Evolutionary conservation across 345 rosid genomes (phyloP).

Genomic region (Bruguiera sexangula): DNA sequence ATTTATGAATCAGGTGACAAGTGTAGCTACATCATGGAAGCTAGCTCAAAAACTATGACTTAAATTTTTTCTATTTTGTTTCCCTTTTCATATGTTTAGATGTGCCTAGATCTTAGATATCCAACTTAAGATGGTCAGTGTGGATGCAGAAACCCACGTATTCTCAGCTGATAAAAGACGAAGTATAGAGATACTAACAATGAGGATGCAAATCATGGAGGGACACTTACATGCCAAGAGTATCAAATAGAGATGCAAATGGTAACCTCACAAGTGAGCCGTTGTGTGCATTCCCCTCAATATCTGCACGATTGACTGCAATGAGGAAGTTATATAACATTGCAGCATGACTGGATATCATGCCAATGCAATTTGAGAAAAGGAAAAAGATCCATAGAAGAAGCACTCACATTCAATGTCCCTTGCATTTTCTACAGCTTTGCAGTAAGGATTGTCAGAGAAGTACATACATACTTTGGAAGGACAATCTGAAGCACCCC

Average conservation of each 20-base stretch:
- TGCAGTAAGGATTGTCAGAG: conserved; percentile 73
- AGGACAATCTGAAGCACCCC: conserved; percentile 52
- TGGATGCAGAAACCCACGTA: background rate
- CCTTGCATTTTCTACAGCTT: conserved; percentile 76
- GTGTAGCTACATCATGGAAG: background rate
- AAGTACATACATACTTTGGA: conserved; percentile 48
- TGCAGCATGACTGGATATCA: background rate
- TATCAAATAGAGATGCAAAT: conserved; percentile 82
- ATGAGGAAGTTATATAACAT: conserved; percentile 12
- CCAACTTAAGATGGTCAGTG: background rate
- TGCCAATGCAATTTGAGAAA: conserved; percentile 3
- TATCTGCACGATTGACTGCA: conserved; percentile 80
- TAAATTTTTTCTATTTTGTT: no score
- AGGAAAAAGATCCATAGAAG: conserved; percentile 1
- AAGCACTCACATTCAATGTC: conserved; percentile 76
- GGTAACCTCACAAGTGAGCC: conserved; percentile 69
- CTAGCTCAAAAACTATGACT: no score
- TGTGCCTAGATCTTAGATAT: no score
- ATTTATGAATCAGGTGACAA: background rate
- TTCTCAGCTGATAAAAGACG: background rate
- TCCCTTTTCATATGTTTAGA: no score
- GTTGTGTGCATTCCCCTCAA: conserved; percentile 63
- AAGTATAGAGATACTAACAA: background rate
- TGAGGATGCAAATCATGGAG: background rate
- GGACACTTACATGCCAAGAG: conserved; percentile 85